Percentiles rank a stretch among this genome's conserved stretches.
Evolutionary conservation across 495 filamentous ascomycete genomes (phyloP).

Genomic region (Aspergillus carlsbadensis): DNA sequence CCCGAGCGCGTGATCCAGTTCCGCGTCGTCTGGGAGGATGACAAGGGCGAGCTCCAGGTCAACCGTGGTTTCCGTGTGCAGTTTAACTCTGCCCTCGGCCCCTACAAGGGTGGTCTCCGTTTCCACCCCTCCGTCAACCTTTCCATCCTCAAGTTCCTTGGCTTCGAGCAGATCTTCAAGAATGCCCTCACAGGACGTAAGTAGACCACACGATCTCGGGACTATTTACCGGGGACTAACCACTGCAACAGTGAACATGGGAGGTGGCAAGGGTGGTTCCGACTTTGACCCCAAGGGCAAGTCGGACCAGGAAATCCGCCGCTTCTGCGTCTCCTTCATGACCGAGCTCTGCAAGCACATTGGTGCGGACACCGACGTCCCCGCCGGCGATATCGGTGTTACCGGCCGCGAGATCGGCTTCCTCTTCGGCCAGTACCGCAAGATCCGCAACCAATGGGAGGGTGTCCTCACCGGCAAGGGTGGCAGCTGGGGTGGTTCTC

Average conservation of each 20-base stretch:
- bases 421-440: slow-evolving; percentile 94
- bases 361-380: slow-evolving; percentile 92
- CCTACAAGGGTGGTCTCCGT: slow-evolving; percentile 96
- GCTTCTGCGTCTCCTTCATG: slow-evolving; percentile 98
- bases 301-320: slow-evolving; percentile 93
- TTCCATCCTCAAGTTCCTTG: slow-evolving; percentile 96
- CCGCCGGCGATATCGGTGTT: slow-evolving; percentile 93
- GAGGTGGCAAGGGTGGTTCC: slow-evolving; percentile 96
- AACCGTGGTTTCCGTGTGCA: slow-evolving; percentile 97
- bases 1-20: slow-evolving; percentile 97
- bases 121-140: slow-evolving; percentile 98
- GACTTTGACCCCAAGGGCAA: slow-evolving; percentile 99
- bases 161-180: slow-evolving; percentile 99
- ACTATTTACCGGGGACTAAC: neutral
- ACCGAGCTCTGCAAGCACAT: slow-evolving; percentile 92
- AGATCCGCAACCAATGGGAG: slow-evolving; percentile 85
- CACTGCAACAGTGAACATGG: slow-evolving; percentile 62
- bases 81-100: slow-evolving; percentile 97
- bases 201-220: neutral
- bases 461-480: slow-evolving; percentile 97
- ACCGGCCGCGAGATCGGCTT: slow-evolving; percentile 87
- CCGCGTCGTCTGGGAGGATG: slow-evolving; percentile 95
- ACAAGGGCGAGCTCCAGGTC: slow-evolving; percentile 80
- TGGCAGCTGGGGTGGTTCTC: slow-evolving; percentile 82
- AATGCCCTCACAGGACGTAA: slow-evolving; percentile 86